These are phyloP conservation scores for Handroanthus guayacan DNA, from an alignment of 257 asterid species.

Conservation along the genomic window DNA sequence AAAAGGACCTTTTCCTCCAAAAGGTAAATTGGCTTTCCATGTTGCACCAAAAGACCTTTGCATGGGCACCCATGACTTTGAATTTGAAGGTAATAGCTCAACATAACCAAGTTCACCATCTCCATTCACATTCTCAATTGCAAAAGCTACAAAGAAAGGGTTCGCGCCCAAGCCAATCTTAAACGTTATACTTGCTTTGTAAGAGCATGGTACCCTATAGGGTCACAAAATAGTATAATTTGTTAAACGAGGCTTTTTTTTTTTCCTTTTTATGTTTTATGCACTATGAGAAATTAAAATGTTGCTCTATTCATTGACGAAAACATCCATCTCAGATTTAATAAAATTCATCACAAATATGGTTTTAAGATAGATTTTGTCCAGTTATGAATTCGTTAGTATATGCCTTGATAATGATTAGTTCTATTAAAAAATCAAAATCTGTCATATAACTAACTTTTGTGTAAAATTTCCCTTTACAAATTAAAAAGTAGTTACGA, in stretches of 20 bases:
- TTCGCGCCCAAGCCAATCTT: conserved; percentile 42
- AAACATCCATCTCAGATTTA: too few species aligned
- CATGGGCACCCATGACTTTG: neutral
- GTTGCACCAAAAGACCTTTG: neutral
- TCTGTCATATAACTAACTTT: too few species aligned
- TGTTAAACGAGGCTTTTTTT: neutral
- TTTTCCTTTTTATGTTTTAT: neutral
- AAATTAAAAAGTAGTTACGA: too few species aligned
- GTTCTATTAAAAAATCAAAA: too few species aligned
- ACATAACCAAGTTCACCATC: conserved; percentile 1
- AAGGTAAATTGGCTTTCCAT: neutral
- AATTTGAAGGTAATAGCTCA: neutral
- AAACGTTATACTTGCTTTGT: conserved; percentile 31
- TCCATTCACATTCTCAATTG: conserved; percentile 30
- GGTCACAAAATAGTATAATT: neutral
- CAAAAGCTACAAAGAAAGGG: conserved; percentile 35
- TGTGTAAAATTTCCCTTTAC: too few species aligned
- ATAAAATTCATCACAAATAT: too few species aligned
- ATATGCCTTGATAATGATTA: too few species aligned
- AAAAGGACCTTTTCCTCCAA: neutral
- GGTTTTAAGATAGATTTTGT: too few species aligned
- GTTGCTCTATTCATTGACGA: too few species aligned
- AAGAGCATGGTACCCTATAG: conserved; percentile 43
- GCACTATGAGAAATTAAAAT: too few species aligned
- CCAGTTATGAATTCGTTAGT: too few species aligned